These are phyloP conservation scores for Lepiota subincarnata DNA, from an alignment of 768 basidiomycete genomes.

Conservation along the genomic window DNA sequence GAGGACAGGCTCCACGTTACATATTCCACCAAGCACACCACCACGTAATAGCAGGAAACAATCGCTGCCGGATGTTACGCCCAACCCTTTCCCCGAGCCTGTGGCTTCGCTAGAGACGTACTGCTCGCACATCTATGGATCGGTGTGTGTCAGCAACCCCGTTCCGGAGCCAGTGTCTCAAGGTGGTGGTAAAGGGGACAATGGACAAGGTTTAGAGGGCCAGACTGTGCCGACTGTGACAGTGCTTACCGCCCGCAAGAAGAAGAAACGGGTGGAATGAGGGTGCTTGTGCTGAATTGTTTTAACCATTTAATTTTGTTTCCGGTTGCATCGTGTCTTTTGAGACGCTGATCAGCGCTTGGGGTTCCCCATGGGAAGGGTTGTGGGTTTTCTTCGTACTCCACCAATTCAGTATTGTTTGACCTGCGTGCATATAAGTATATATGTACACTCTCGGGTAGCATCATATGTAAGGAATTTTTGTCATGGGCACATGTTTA, in stretches of 20 bases:
- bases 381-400: too few species aligned
- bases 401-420: too few species aligned
- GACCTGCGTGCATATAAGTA: too few species aligned
- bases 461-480: too few species aligned
- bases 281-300: constrained; percentile 13
- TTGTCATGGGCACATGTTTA: too few species aligned
- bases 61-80: constrained; percentile 44
- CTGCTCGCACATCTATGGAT: constrained; percentile 54
- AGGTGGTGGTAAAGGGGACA: constrained; percentile 3
- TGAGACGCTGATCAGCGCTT: too few species aligned
- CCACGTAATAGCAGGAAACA: constrained; percentile 27
- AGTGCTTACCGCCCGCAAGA: constrained; percentile 57
- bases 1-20: constrained; percentile 16
- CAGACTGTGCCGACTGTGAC: constrained; percentile 37
- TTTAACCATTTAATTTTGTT: constrained; percentile 1
- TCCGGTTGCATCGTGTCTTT: too few species aligned
- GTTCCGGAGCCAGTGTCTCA: constrained; percentile 17
- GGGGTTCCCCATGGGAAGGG: too few species aligned
- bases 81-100: constrained; percentile 67
- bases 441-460: too few species aligned
- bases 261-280: constrained; percentile 37
- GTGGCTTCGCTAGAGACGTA: constrained; percentile 60
- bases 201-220: neutral
- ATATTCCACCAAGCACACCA: constrained; percentile 51
- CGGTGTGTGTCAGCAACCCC: constrained; percentile 49